Conservation (phyloP, 2,329 filamentous ascomycete species). For the Trichoderma endophyticum region DNA sequence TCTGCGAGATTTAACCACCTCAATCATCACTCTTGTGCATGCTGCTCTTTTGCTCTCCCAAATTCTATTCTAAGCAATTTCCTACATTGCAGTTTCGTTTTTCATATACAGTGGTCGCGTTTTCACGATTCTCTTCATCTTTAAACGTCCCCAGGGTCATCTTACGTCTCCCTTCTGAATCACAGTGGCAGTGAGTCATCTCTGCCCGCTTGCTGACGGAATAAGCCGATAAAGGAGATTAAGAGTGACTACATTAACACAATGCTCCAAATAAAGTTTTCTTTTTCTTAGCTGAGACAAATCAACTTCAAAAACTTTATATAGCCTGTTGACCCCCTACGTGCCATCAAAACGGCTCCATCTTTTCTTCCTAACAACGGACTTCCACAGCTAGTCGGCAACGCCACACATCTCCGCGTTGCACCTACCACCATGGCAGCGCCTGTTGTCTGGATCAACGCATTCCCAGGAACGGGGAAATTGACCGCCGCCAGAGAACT, state of each 20-base stretch:
- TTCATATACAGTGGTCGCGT: accelerated
- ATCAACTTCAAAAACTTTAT: background rate
- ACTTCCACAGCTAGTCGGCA: background rate
- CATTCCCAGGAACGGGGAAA: background rate
- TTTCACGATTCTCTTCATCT: background rate
- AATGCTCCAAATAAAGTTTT: background rate
- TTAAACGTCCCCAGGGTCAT: background rate
- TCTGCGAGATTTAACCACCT: too few species aligned
- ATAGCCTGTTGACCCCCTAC: background rate
- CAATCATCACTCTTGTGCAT: background rate
- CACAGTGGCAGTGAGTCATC: background rate
- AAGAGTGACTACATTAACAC: background rate
- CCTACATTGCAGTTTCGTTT: background rate
- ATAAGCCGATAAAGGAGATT: background rate
- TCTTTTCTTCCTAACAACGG: background rate
- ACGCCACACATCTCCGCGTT: too few species aligned
- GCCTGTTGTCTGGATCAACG: background rate
- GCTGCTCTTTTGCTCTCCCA: background rate
- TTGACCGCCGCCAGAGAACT: background rate
- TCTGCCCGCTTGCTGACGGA: background rate
- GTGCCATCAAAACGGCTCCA: background rate
- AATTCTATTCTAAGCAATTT: background rate
- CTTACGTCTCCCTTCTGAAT: background rate
- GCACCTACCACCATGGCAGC: background rate
- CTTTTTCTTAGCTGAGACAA: background rate